phyloP scores from a whole-genome alignment of 768 basidiomycete species.

The Favolaschia claudopus region DNA sequence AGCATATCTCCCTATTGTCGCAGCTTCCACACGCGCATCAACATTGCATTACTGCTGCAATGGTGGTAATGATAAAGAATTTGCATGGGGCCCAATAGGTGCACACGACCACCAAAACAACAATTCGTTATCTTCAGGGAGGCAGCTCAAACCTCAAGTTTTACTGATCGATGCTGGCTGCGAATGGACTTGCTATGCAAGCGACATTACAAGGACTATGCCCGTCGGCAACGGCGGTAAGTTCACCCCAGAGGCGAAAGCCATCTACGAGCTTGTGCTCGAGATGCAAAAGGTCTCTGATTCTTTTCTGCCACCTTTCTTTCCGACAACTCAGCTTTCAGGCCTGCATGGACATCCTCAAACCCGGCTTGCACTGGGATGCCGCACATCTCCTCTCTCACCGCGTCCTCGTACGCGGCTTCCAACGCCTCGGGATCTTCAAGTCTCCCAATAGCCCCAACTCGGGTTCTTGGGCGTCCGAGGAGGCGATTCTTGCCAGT shows the following conservation, averaged over 20 bases:
- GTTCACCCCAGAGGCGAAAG: constrained; percentile 81
- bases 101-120: constrained; percentile 63
- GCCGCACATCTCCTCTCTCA: constrained; percentile 86
- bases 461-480: constrained; percentile 65
- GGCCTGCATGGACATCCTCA: constrained; percentile 73
- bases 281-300: constrained; percentile 83
- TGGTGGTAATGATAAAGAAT: constrained; percentile 82
- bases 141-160: constrained; percentile 67
- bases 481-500: constrained; percentile 74
- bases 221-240: constrained; percentile 94
- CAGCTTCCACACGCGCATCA: constrained; percentile 84
- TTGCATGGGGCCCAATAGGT: constrained; percentile 82
- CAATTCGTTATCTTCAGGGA: constrained; percentile 52
- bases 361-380: constrained; percentile 91
- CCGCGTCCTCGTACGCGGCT: constrained; percentile 79
- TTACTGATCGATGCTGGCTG: constrained; percentile 95
- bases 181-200: constrained; percentile 70
- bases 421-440: constrained; percentile 88
- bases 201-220: constrained; percentile 79
- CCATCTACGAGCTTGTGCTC: constrained; percentile 87
- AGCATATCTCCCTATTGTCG: constrained; percentile 93
- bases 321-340: constrained; percentile 32
- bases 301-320: constrained; percentile 2
- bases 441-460: constrained; percentile 56
- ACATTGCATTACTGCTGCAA: constrained; percentile 86